Base-by-base conservation (phyloP, 768 basidiomycete species). In the Xerocomellus intermedius region DNA sequence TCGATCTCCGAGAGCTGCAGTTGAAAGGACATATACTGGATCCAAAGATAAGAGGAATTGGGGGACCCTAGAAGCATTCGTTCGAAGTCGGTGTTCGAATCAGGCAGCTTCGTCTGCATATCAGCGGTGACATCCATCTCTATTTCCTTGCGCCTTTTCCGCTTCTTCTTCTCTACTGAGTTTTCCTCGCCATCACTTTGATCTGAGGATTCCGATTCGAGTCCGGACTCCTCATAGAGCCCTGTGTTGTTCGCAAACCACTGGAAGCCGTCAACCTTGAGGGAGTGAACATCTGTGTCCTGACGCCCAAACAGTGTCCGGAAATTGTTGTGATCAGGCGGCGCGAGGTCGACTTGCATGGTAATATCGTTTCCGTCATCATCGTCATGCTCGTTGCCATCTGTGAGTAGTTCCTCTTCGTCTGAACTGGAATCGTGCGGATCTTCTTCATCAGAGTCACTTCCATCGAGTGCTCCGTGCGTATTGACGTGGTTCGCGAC, bases 1-100 rank as follows among this genome's bases (percentile, higher is more conserved):
- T 94, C 95, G 52, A 97, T 77, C 73, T 99, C 96, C 30, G 95
- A 92, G n/a, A 99, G 82, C 61, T 94, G 94, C 12, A 98, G 78
- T 64, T 95, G 93, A 83, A 98, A 96, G 9, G 97, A 96, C 94
- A 99, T 98, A 71, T 94, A 99, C 70, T 98, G 95, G 55, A 99
- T 87, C 97, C 97, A 99, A 33, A 98, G 80, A 73, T 89, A 97
- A 0, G 97, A 98, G 8, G 95, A 98, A 68, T 97, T 94, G 2
- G 97, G 96, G 0, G 96, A 94, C 28, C 92, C 91, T 37, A 98
- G 79, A 43, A 99, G 81, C 35, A 91, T 74, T 13, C 97, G 84
- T 71, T 99, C 97, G 63, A 98, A 99, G 69, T 99, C 96, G 32
- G 89, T 83, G 57, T 88, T 91, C 2, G 97, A 97, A 68, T 93